Evolutionary conservation across 257 asterid species (phyloP).

Genomic region (Cynanchum wilfordii): DNA sequence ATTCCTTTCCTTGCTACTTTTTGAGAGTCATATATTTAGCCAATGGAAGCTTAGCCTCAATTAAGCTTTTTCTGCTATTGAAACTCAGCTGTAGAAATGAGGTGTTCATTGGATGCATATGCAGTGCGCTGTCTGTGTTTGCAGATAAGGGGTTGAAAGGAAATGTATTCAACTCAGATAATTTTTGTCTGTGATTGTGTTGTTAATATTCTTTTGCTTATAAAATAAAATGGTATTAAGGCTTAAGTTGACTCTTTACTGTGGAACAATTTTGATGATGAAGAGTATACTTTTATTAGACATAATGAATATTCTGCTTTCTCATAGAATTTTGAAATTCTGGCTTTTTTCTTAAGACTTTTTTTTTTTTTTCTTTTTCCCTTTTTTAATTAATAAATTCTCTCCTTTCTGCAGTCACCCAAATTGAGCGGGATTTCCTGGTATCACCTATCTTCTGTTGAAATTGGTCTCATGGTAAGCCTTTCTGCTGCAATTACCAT

Average conservation of each 20-base stretch:
- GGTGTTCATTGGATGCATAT: not conserved
- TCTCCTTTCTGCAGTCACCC: constrained; percentile 63
- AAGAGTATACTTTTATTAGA: not conserved
- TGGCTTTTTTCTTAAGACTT: not conserved
- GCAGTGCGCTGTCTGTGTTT: not conserved
- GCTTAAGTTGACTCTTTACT: not conserved
- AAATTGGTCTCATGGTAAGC: constrained; percentile 86
- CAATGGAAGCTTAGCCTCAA: not conserved
- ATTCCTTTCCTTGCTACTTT: not conserved
- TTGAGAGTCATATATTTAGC: not conserved
- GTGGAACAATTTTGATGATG: not conserved
- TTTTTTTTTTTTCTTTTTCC: not conserved
- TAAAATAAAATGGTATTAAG: not conserved
- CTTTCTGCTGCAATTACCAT: not conserved
- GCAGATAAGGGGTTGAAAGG: not conserved
- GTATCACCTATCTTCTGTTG: constrained; percentile 78
- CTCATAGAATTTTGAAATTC: not conserved
- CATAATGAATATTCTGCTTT: not conserved
- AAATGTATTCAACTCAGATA: not conserved
- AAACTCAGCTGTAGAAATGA: not conserved
- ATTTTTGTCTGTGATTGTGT: not conserved
- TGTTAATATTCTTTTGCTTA: not conserved
- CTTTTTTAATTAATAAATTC: not conserved
- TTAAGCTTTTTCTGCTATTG: not conserved
- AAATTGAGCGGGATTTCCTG: constrained; percentile 71